phyloP scores from a whole-genome alignment of 1,284 basidiomycete genomes.

The Erythrobasidium hasegawianum region DNA sequence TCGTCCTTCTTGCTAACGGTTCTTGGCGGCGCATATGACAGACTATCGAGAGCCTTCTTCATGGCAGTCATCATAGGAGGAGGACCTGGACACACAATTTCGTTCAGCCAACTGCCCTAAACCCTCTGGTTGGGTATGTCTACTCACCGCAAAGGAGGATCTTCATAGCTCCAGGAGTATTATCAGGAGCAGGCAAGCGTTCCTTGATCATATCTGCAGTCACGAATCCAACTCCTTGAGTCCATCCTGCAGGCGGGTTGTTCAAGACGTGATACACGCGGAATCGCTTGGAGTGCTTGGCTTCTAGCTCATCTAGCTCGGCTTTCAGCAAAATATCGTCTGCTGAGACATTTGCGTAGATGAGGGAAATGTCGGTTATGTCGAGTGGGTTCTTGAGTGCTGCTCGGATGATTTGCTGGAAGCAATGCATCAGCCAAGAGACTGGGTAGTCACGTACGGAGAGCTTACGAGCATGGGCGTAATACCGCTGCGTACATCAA shows the following conservation, averaged over 20 bases:
- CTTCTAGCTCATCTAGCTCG: constrained; percentile 76
- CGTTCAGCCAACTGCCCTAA: neutral
- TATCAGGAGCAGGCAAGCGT: constrained; percentile 45
- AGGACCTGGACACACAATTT: constrained; percentile 59
- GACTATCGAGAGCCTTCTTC: constrained; percentile 87
- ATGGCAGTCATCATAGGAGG: constrained; percentile 95
- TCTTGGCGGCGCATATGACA: constrained; percentile 80
- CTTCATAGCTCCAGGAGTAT: constrained; percentile 45
- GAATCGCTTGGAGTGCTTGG: constrained; percentile 67
- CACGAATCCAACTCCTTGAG: constrained; percentile 84
- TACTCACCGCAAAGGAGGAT: constrained; percentile 50
- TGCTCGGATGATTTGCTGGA: constrained; percentile 79
- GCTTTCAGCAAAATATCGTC: constrained; percentile 64
- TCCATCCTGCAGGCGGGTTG: constrained; percentile 82
- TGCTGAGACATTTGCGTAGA: constrained; percentile 84
- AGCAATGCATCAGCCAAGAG: neutral
- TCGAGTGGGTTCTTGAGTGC: constrained; percentile 80
- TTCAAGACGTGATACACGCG: constrained; percentile 87
- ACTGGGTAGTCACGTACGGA: constrained; percentile 27
- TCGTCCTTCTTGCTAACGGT: constrained; percentile 76
- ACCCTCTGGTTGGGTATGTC: neutral
- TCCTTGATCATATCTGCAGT: constrained; percentile 86
- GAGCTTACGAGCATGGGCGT: constrained; percentile 75
- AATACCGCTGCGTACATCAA: constrained; percentile 60
- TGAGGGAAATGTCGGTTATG: constrained; percentile 80